Base-by-base conservation (phyloP, 371 early-diverging fungal species). In the Mucor circinelloides region DNA sequence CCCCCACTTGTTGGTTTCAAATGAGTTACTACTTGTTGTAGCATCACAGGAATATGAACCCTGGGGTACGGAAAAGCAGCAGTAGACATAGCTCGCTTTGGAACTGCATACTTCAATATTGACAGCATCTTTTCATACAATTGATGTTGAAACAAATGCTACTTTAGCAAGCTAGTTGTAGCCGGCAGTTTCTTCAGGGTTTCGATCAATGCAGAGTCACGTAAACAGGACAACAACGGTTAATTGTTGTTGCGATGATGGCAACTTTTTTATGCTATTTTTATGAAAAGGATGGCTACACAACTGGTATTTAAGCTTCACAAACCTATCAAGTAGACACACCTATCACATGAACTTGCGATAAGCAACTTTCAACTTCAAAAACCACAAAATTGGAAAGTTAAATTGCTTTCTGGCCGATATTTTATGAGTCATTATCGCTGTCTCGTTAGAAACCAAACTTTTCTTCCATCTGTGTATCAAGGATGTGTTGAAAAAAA, bases 41-140 rank as follows among this genome's bases (percentile, higher is more conserved):
- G 64, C 68, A 84, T 50, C 12, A 81, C 84, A 40, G 82, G 82
- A 17, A 70, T 74, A 62, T 84, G 82, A 3, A 80, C 67, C 13
- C 58, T 63, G 1, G 34, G 19, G 27, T 73, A 75, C 5, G 76
- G 74, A 31, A 71, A 46, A 23, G 66, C 61, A 30, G 28, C 46
- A 19, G 58, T 48, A 5, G 56, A 30, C 19, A 54, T 50, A 30
- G 12, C 15, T 28, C 66, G 32, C 19, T 27, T 63, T 58, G 40
- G 23, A 25, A 57, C 17, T 19, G 13, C 4, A n/a, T 54, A 42
- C 44, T 38, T 61, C 34, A 50, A 40, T 15, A 19, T 13, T 42
- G 65, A 21, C 21, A 56, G 28, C 48, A 66, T 58, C 10, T 19
- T 46, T 46, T 40, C 1, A 13, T 17, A 6, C 17, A 36, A 40